Evolutionary conservation across 331 rosid species (phyloP), one percentile per base, ranked within the genome.

Genomic region (Ulmus americana): DNA sequence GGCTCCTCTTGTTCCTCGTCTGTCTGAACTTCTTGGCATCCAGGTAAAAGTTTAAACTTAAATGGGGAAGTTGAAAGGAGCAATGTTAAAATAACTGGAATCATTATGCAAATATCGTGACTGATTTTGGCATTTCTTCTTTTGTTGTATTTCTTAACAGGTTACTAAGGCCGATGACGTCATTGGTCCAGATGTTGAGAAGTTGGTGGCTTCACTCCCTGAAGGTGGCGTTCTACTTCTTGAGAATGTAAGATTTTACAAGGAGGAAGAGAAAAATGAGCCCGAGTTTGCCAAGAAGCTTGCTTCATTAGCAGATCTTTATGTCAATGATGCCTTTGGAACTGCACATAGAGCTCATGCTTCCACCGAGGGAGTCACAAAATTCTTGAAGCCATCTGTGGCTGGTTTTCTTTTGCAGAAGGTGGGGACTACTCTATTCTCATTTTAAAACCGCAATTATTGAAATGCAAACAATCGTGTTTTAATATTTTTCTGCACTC

Each of bases 261-360:
- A 87, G 81, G 99, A 94, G 79, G 99, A 94, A 80, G 99, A 94
- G 71, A 90, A 94, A 79, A 94, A 94, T 35, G 99, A 94, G 1
- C 95, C 99, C 1, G 99, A 85, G 71, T 87, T 83, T 69, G 97
- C 99, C 4, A 90, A 94, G 79, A 94, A 94, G 82, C 97, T 94
- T 7, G 97, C 97, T 5, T 74, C 96, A 39, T 74, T 90, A 5
- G 99, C 99, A 43, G 99, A 94, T 84, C 80, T 94, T 43, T 94
- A 58, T 70, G 99, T 94, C 69, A 94, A 94, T 57, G 99, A 94
- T 81, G 99, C 99, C 45, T 94, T 94, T 48, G 99, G 99, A 15
- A 94, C 99, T 54, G 99, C 99, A 35, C 99, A 94, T 50, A 89
- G 99, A 78, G 99, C 99, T 63, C 99, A 94, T 71, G 99, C 99